These are phyloP conservation scores for Schwanniomyces occidentalis DNA, from an alignment of 805 yeast genomes.

Conservation along the genomic window DNA sequence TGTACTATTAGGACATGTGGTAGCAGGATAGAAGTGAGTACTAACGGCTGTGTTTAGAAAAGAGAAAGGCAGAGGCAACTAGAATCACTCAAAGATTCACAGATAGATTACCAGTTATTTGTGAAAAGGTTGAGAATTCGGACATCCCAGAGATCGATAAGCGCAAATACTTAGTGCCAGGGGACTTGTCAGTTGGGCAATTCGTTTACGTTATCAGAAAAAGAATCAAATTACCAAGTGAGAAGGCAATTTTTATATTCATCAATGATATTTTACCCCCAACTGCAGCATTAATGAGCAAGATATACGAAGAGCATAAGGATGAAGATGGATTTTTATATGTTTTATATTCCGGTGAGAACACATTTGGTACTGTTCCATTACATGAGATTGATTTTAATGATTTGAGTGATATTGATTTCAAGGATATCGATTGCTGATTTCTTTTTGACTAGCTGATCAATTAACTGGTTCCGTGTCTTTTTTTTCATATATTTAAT, in stretches of 20 bases:
- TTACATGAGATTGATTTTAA: slow-evolving; percentile 7
- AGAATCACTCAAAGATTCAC: slow-evolving; percentile 85
- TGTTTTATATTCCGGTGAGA: slow-evolving; percentile 95
- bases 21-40: not conserved
- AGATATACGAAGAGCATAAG: slow-evolving; percentile 93
- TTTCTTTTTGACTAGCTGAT: not conserved
- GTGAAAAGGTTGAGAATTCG: slow-evolving; percentile 95
- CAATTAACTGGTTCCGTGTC: not conserved
- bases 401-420: slow-evolving; percentile 9
- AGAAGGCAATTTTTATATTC: slow-evolving; percentile 96
- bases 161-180: slow-evolving; percentile 94
- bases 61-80: slow-evolving; percentile 92
- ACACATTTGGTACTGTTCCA: slow-evolving; percentile 74
- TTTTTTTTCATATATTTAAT: not conserved
- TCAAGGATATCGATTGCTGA: slow-evolving; percentile 4
- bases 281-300: slow-evolving; percentile 94
- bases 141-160: slow-evolving; percentile 96
- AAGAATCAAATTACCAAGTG: slow-evolving; percentile 93
- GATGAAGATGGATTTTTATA: slow-evolving; percentile 97
- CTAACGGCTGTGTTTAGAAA: slow-evolving; percentile 46
- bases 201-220: slow-evolving; percentile 97
- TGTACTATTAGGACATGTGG: slow-evolving; percentile 13
- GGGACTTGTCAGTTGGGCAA: slow-evolving; percentile 95
- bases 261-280: slow-evolving; percentile 97
- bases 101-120: slow-evolving; percentile 94